Evolutionary conservation across 495 filamentous ascomycete genomes (phyloP), one percentile per base, ranked within the genome.

Genomic region (Cercophora samala): DNA sequence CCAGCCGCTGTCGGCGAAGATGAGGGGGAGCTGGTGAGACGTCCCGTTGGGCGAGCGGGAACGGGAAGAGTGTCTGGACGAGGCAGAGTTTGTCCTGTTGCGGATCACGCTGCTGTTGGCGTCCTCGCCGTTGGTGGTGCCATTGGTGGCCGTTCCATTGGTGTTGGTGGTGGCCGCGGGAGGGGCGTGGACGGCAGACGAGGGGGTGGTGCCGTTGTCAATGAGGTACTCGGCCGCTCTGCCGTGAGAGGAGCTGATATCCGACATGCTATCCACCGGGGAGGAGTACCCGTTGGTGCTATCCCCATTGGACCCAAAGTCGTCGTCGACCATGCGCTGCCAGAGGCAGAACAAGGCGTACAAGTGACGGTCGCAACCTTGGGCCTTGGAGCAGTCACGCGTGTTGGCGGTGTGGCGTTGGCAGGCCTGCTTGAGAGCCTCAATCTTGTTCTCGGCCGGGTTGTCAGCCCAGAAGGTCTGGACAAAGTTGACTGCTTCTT

Each of bases 291-390:
- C 83, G 66, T 81, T 81, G 65, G 79, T 85, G 69, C 80, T 80
- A 53, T 72, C 79, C 37, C 80, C 79, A 71, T 82, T 87, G 51
- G 83, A 87, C 32, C 79, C 81, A 8, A 77, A 81, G 58, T 95
- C 92, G 54, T 88, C 88, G 65, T 97, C 92, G 19, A 96, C 81
- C 29, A 86, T 87, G 42, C 93, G 88, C 76, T 97, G 94, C 96
- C 95, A 99, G 42, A 99, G 87, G 74, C 90, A 95, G 78, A 93
- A 97, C 23, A 99, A 80, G 15, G 96, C 96, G 74, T 97, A 99
- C 3, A 99, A 80, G 74, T 99, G 96, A 17, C 95, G 83, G 67
- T 99, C 95, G 65, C 91, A 93, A n/a, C 95, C 95, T 70, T 93
- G 85, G 1, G 88, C 95, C 75, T 97, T 97, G 46, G 92, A 89